These are phyloP conservation scores for Santalum album DNA, from an alignment of 164 flowering plant genomes.

Conservation along the genomic window DNA sequence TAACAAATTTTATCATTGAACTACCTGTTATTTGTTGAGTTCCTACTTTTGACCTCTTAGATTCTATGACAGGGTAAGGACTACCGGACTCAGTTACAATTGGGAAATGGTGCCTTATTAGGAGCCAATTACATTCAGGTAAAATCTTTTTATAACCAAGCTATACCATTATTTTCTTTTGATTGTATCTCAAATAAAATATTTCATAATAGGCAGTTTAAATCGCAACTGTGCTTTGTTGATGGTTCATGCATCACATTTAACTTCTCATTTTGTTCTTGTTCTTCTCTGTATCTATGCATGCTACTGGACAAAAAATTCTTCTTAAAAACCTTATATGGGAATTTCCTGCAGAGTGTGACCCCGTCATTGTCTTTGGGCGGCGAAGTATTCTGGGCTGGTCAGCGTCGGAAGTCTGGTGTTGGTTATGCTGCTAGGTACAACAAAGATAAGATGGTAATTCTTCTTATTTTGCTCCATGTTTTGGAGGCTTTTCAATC, in stretches of 20 bases:
- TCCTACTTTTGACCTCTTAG: too few species aligned
- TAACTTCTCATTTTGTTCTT: too few species aligned
- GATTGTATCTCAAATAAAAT: too few species aligned
- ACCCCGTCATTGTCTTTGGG: conserved; percentile 72
- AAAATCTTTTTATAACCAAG: neutral
- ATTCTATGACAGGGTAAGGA: conserved; percentile 60
- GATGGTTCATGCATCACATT: too few species aligned
- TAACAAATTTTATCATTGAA: too few species aligned
- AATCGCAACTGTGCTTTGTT: too few species aligned
- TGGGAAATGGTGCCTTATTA: conserved; percentile 76
- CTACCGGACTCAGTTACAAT: conserved; percentile 68
- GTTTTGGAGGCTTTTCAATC: too few species aligned
- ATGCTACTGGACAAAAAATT: neutral
- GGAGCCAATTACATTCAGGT: conserved; percentile 98
- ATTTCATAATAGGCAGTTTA: too few species aligned
- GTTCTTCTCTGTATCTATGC: too few species aligned
- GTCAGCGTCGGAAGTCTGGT: conserved; percentile 91
- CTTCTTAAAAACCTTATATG: neutral
- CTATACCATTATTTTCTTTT: too few species aligned
- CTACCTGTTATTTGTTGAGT: too few species aligned
- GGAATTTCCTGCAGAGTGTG: conserved; percentile 59
- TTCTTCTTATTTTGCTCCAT: too few species aligned
- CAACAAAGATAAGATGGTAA: conserved; percentile 89
- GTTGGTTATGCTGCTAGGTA: conserved; percentile 85
- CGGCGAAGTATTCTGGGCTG: conserved; percentile 96